These are phyloP conservation scores for Chytriomyces sp. DNA, from an alignment of 192 early-diverging fungal genomes.

Conservation along the genomic window DNA sequence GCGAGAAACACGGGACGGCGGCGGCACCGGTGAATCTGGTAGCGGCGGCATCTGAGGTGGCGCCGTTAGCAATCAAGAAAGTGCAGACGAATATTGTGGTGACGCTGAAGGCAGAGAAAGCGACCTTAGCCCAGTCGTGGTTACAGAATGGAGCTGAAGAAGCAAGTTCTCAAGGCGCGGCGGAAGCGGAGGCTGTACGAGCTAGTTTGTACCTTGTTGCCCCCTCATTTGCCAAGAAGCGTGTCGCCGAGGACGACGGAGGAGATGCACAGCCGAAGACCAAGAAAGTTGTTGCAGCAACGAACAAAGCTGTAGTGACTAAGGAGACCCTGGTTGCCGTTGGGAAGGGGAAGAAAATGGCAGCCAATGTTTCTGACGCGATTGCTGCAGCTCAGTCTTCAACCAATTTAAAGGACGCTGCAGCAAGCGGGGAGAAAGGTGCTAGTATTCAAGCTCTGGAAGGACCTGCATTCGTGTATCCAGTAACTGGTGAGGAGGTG, in stretches of 20 bases:
- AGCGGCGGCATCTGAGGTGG: no score
- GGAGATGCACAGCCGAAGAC: background rate
- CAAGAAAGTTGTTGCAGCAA: background rate
- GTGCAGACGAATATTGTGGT: background rate
- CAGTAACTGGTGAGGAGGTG: background rate
- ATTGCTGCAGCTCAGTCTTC: no score
- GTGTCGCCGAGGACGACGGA: background rate
- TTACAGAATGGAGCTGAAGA: background rate
- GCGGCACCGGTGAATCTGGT: background rate
- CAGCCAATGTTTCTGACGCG: background rate
- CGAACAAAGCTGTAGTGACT: background rate
- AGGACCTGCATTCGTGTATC: conserved; percentile 2
- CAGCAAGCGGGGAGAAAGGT: background rate
- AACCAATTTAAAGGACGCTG: no score
- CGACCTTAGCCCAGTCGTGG: background rate
- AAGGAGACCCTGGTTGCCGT: conserved; percentile 4
- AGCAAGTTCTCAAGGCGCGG: background rate
- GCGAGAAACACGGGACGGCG: background rate
- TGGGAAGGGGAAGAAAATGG: background rate
- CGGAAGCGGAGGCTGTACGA: conserved; percentile 10
- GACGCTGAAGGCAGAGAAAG: background rate
- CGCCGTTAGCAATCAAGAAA: no score
- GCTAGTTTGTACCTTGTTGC: conserved; percentile 7
- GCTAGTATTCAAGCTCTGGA: background rate
- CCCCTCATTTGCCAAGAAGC: conserved; percentile 3